Conservation (phyloP, 2,329 filamentous ascomycete species). For the Monosporascus cannonballus region DNA sequence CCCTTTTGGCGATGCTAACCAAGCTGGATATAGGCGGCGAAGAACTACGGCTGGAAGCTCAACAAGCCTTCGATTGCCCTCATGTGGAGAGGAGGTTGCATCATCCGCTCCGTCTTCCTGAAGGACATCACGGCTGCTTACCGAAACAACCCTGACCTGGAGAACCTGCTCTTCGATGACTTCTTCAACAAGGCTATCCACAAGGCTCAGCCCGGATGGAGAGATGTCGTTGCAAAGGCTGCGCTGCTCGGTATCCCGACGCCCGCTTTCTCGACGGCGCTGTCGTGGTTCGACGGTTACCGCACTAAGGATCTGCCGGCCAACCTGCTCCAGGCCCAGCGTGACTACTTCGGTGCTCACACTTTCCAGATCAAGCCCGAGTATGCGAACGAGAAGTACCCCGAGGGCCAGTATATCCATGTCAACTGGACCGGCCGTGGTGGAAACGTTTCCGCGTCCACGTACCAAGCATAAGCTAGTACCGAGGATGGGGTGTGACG, state of each 20-base stretch:
- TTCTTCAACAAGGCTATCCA: constrained; percentile 99
- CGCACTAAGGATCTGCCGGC: constrained; percentile 94
- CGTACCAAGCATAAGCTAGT: constrained; percentile 77
- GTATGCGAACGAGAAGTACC: constrained; percentile 70
- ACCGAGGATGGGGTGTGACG: neutral
- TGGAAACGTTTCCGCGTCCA: constrained; percentile 94
- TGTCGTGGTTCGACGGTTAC: constrained; percentile 99
- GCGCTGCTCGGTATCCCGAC: constrained; percentile 93
- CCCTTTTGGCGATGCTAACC: constrained; percentile 11
- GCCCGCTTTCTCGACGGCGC: constrained; percentile 91
- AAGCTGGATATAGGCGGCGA: constrained; percentile 62
- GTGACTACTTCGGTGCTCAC: constrained; percentile 98
- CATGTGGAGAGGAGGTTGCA: constrained; percentile 99
- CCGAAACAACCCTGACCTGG: constrained; percentile 86
- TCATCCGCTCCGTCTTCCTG: constrained; percentile 99
- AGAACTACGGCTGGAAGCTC: constrained; percentile 95
- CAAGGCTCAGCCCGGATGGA: constrained; percentile 89
- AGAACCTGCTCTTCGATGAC: constrained; percentile 97
- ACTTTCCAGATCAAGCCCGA: constrained; percentile 87
- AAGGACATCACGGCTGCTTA: constrained; percentile 99
- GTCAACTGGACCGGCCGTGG: constrained; percentile 99
- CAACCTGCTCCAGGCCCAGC: constrained; percentile 97
- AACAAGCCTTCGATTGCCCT: constrained; percentile 99
- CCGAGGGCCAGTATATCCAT: constrained; percentile 82
- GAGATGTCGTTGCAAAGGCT: constrained; percentile 84